Base-by-base conservation (phyloP, 1,284 basidiomycete species). In the Cutaneotrichosporon cutaneum region DNA sequence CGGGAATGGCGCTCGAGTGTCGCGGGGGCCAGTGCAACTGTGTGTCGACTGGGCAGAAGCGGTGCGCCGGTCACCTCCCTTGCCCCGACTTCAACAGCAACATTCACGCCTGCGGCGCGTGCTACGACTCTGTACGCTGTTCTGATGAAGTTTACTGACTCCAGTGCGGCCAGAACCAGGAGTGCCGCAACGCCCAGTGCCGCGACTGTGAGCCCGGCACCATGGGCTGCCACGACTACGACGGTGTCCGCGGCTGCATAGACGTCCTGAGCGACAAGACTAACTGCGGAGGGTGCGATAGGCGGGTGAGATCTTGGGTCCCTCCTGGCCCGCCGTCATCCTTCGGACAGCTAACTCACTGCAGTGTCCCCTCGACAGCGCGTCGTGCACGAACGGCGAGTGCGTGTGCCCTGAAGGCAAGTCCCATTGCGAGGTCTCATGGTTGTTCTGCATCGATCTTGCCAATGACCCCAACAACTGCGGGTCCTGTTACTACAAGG, bases 281-380 rank as follows among this genome's bases (percentile, higher is more conserved):
- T 10, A 54, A 55, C 54, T 55, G 54, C 54, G 54, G 54, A 13
- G 18, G 4, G 2, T 55, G 54, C 27, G 14, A 26, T 22, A 10
- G 6, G 13, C 6, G 22, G 9, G 45, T 48, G 18, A 26, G 45
- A 8, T 14, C 2, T 16, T 16, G 14, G 5, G 4, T 39, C 9
- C 6, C 16, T 14, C 5, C 13, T 36, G 35, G 16, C 10, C 13
- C 35, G 4, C 5, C 13, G 7, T 47, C 45, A 4, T 6, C 21
- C 4, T 22, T 30, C 9, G 9, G 36, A 24, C 26, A 18, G 1
- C 22, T 18, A 18, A 26, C 53, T 55, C 39, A 24, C 24, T 10
- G 2, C 11, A 45, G 24, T 39, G 54, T 26, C 36, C 24, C n/a
- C n/a, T 8, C 2, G 54, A 27, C 22, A 26, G 21, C 33, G 16